Evolutionary conservation across 139 green algal species (phyloP), one percentile per base, ranked within the genome.

Genomic region (Coelastrella sp.): DNA sequence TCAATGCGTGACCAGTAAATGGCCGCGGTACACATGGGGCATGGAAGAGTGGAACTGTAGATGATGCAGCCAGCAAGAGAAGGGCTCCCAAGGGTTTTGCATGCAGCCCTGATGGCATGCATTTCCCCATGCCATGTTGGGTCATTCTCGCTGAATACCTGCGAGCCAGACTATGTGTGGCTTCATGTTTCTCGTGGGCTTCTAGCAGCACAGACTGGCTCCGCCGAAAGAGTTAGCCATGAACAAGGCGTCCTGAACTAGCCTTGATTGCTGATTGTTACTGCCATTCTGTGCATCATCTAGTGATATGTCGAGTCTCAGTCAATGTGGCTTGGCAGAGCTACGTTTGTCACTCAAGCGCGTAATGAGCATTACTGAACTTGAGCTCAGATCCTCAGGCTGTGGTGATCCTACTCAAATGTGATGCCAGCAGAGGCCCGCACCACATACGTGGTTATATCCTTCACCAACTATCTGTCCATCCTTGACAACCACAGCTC

Each of bases 381-480:
- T 49, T 49, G 35, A 49, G 35, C 35, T 49, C 35, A 5, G 35
- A 49, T 49, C 35, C 35, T 49, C 35, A 49, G 35, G 35, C 35
- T 49, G 35, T 49, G 35, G 35, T 49, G 35, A 3, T 3, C 35
- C 19, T 76, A 20, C 68, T 22, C 4, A 24, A 22, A 76, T 22
- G 19, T 76, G 19, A 20, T 22, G 20, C 19, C 19, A 76, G 19
- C 74, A 61, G n/a, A 93, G 35, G 35, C 35, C 35, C 3, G 35
- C 35, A 49, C 3, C 35, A 49, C 35, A 11, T 14, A 92, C 89
- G 6, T 91, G 79, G 57, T 93, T 93, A 78, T 85, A 87, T 6
- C 92, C 92, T 63, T 94, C 92, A 10, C 90, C 92, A 24, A 94
- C 56, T 6, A 94, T 74, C n/a, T 85, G 56, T 20, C 82, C 85